Evolutionary conservation across 805 yeast genomes (phyloP), one percentile per base, ranked within the genome.

Genomic region (Saturnispora saitoi): DNA sequence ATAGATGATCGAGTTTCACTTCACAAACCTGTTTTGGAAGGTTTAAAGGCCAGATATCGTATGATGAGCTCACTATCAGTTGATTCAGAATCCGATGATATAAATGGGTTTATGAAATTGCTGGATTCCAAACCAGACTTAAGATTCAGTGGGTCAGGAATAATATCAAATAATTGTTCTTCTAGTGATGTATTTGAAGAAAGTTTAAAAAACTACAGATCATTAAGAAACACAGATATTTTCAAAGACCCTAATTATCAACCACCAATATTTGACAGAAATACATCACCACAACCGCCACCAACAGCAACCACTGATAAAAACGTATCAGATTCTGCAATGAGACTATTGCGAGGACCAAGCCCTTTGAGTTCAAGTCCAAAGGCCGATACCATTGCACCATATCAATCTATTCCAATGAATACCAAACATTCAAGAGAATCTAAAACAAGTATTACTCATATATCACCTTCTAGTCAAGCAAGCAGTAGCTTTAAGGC

Each of bases 101-200:
- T 68, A 8, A 68, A 62, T 32, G 58, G 57, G 19, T 66, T 67
- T 49, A 58, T 67, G 53, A 64, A 57, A 42, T 58, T 66, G 60
- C 49, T 67, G 24, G 70, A 67, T 37, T 59, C 66, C 8, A 67
- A 63, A 45, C 71, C 71, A 1, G 69, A 65, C 48, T 50, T 67
- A 36, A 54, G 68, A 43, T 54, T 67, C 37, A 51, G 63, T 7
- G 48, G 44, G 4, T 46, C 48, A 4, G 44, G 48, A 14, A n/a
- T 45, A 7, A 24, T 45, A 8, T 48, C 53, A 1, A 49, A 48
- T 34, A 48, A 44, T 39, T 56, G 65, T 2, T 57, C 60, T 7
- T 53, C 65, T 1, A 55, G 59, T 3, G 58, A 58, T 4, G 45
- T 59, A 4, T 57, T 55, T 43, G 65, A 60, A 14, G 64, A 62